phyloP scores from a whole-genome alignment of 345 rosid species.

The Carallia pectinifolia region DNA sequence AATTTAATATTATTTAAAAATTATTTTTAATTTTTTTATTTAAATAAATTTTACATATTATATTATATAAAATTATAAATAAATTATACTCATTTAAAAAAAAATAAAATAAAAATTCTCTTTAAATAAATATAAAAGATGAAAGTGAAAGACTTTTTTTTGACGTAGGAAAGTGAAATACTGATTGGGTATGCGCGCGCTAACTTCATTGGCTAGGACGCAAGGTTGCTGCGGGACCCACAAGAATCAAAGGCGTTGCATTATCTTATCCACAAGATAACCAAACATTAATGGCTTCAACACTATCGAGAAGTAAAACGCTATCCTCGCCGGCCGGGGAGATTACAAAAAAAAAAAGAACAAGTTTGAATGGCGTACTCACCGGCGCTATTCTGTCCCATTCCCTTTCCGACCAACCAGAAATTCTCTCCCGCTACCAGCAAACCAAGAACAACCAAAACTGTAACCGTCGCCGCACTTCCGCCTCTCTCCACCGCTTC shows the following conservation, averaged over 20 bases:
- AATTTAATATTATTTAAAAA: no score
- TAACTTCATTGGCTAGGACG: no score
- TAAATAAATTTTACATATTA: no score
- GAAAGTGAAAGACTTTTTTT: no score
- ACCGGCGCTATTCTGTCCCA: slow-evolving; percentile 49
- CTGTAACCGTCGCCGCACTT: slow-evolving; percentile 35
- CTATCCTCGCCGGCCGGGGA: slow-evolving; percentile 30
- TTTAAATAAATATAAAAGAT: no score
- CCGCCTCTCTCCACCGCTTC: slow-evolving; percentile 46
- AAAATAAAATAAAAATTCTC: no score
- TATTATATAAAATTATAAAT: no score
- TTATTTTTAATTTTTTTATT: no score
- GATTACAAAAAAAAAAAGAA: neutral
- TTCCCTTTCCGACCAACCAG: slow-evolving; percentile 23
- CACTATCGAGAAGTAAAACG: slow-evolving; percentile 7
- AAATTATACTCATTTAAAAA: no score
- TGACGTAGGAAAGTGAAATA: no score
- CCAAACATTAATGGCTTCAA: neutral
- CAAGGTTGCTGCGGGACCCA: slow-evolving; percentile 27
- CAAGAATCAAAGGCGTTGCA: slow-evolving; percentile 26
- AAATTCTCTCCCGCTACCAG: slow-evolving; percentile 35
- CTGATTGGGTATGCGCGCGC: no score
- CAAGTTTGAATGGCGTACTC: slow-evolving; percentile 53
- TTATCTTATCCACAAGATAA: slow-evolving; percentile 34
- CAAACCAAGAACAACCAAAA: slow-evolving; percentile 19